Evolutionary conservation across 345 rosid species (phyloP), one percentile per base, ranked within the genome.

Genomic region (Pugionium dolabratum): DNA sequence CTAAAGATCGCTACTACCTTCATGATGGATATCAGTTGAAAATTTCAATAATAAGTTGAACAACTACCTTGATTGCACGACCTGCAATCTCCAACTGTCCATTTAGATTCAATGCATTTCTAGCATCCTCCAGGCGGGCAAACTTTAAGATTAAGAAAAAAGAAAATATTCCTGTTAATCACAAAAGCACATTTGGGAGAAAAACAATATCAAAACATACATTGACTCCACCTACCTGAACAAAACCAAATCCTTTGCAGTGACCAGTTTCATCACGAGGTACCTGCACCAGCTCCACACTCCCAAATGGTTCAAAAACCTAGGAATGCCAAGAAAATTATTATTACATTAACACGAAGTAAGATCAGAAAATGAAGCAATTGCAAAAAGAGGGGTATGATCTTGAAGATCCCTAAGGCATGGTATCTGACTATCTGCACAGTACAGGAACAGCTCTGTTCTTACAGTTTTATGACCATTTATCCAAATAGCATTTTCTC

Each of bases 161-260:
- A 6, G 34, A 59, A 46, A 27, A 41, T 36, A 61, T 29, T 46
- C 44, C 8, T 30, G 54, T 65, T 66, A 66, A 18, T 48, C 49
- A 71, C n/a, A 60, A 50, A 52, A 9, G 40, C 2, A 49, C 33
- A 41, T 37, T 41, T 39, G 66, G 37, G 63, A 46, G 18, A 49
- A 48, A 56, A 18, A 52, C 18, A 18, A 37, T 8, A 31, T 28
- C 50, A 54, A 53, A 47, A 18, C 18, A 30, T 45, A 4, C 45
- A 60, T 11, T 25, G 32, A n/a, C 59, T 51, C 42, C 30, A 78
- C 87, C 57, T 59, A 85, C 99, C 97, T 88, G 99, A 69, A 94
- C 88, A 79, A 90, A 94, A 54, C 96, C 99, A 83, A 85, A 90
- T 64, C 99, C 99, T 80, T 94, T 90, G 82, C 93, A 94, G 40